These are phyloP conservation scores for Talaromyces liani DNA, from an alignment of 495 filamentous ascomycete species.

Conservation along the genomic window DNA sequence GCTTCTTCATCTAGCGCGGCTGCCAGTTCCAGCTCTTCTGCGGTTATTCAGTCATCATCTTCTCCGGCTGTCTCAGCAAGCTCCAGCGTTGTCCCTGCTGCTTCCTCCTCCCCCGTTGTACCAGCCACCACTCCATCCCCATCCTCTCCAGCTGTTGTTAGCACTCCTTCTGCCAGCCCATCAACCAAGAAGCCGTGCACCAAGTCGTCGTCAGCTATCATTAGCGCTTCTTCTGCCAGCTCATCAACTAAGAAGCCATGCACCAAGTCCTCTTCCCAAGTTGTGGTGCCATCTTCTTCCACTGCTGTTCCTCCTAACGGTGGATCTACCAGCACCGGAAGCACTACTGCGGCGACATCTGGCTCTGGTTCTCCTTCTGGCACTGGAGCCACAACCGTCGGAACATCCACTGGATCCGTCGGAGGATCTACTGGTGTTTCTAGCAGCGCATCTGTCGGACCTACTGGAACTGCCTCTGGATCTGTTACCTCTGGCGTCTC, in stretches of 20 bases:
- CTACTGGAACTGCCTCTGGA: constrained; percentile 2
- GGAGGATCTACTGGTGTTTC: constrained; percentile 2
- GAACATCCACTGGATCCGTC: neutral
- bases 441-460: neutral
- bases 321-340: neutral
- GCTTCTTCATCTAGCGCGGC: constrained; percentile 3
- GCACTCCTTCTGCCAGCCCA: neutral
- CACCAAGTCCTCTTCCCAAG: neutral
- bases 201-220: neutral
- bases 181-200: neutral
- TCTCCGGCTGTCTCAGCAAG: neutral
- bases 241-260: neutral
- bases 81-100: neutral
- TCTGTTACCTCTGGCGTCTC: neutral
- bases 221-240: neutral
- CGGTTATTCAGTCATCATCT: neutral
- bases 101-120: neutral
- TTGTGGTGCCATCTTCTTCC: neutral
- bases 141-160: neutral
- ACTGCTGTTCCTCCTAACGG: neutral
- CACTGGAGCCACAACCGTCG: neutral
- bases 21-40: constrained; percentile 1
- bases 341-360: neutral
- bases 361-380: neutral
- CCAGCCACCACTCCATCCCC: neutral